Conservation (phyloP, 345 rosid genomes). For the Isatis tinctoria region DNA sequence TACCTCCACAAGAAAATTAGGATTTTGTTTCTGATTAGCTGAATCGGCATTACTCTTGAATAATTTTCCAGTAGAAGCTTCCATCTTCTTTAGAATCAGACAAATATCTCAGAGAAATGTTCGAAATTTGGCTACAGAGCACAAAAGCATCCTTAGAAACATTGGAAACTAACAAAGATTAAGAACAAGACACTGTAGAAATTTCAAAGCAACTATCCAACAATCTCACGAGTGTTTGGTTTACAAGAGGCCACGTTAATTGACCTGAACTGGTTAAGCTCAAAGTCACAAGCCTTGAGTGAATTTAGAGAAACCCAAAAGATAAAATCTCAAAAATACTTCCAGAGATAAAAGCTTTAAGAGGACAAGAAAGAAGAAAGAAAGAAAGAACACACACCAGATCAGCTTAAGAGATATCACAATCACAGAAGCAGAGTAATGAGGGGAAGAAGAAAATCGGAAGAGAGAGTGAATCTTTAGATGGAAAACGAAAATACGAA, state of each 20-base stretch:
- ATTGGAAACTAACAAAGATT: background rate
- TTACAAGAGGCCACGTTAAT: conserved; percentile 10
- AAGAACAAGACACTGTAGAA: background rate
- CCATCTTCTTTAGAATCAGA: conserved; percentile 15
- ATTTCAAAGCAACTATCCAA: background rate
- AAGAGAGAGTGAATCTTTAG: conserved; percentile 16
- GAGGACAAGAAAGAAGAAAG: background rate
- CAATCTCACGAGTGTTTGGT: conserved; percentile 5
- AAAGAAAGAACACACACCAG: conserved; percentile 19
- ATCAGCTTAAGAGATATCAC: conserved; percentile 21
- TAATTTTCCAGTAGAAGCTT: conserved; percentile 5
- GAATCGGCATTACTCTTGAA: background rate
- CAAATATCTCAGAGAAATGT: background rate
- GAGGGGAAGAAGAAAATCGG: conserved; percentile 12
- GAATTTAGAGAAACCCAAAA: conserved; percentile 14
- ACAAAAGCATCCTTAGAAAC: conserved; percentile 6
- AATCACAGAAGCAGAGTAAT: conserved; percentile 17
- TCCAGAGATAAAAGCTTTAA: background rate
- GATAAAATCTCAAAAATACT: background rate
- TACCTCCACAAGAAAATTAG: conserved; percentile 54
- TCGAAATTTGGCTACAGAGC: background rate
- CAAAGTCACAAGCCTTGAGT: conserved; percentile 9
- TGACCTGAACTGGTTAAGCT: background rate
- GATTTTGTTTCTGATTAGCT: conserved; percentile 44
- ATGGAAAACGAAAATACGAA: conserved; percentile 18